Conservation (phyloP, 495 filamentous ascomycete species). For the Penicillium malachiteum region DNA sequence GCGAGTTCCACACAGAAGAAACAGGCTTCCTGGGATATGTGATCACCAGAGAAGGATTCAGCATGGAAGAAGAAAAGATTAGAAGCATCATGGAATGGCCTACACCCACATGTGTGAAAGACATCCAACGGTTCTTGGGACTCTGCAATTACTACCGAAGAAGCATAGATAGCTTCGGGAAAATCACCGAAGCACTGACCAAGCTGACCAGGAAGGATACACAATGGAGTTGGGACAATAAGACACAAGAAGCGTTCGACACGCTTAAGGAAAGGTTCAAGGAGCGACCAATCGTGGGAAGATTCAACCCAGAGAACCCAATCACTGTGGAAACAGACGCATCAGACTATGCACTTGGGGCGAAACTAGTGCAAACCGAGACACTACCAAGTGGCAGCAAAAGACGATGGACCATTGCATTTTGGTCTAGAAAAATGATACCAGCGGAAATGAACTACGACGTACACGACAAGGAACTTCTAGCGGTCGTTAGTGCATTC, state of each 20-base stretch:
- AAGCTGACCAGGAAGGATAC: constrained; percentile 11
- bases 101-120: constrained; percentile 6
- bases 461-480: constrained; percentile 31
- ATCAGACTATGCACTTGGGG: constrained; percentile 7
- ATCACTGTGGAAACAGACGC: constrained; percentile 17
- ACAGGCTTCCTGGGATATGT: constrained; percentile 13
- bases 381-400: no score
- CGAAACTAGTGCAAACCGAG: no score
- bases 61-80: constrained; percentile 14
- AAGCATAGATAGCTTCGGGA: constrained; percentile 11
- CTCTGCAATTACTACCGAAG: constrained; percentile 16
- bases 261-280: constrained; percentile 9
- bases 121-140: constrained; percentile 12
- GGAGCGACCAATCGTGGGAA: not conserved
- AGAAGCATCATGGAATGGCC: constrained; percentile 6
- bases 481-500: constrained; percentile 27
- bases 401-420: no score
- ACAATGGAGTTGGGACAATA: constrained; percentile 6
- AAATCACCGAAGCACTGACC: not conserved
- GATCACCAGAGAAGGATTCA: constrained; percentile 6
- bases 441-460: constrained; percentile 32
- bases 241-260: constrained; percentile 7
- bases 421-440: constrained; percentile 24
- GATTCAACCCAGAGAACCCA: constrained; percentile 9
- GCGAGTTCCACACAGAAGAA: constrained; percentile 8